These are phyloP conservation scores for Penicillium oxalicum DNA, from an alignment of 2,329 filamentous ascomycete genomes.

Conservation along the genomic window DNA sequence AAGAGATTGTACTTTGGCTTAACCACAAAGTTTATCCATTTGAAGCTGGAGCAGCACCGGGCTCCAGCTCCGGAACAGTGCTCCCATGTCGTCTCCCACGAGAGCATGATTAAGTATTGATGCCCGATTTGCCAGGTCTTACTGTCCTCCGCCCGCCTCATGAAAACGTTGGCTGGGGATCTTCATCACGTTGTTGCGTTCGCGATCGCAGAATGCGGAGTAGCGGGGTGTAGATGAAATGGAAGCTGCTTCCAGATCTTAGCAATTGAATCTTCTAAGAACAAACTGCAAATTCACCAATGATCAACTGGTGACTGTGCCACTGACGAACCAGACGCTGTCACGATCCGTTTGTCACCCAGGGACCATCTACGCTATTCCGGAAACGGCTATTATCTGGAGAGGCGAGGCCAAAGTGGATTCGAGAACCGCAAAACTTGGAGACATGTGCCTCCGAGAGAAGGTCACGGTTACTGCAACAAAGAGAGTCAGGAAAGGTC, in stretches of 20 bases:
- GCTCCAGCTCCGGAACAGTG: too few species aligned
- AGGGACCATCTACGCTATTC: constrained; percentile 14
- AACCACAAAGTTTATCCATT: too few species aligned
- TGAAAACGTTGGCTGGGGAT: too few species aligned
- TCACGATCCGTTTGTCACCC: neutral
- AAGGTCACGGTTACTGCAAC: neutral
- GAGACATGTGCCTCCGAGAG: neutral
- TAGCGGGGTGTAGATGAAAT: constrained; percentile 3
- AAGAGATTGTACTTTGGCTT: too few species aligned
- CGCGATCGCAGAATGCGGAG: constrained; percentile 1
- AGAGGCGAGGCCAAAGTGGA: constrained; percentile 13
- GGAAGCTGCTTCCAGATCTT: constrained; percentile 2
- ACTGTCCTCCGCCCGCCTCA: too few species aligned
- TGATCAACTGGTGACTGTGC: constrained; percentile 2
- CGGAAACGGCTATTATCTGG: constrained; percentile 18
- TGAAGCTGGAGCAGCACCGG: too few species aligned
- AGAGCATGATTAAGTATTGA: too few species aligned
- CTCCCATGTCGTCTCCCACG: too few species aligned
- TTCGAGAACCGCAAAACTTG: constrained; percentile 1
- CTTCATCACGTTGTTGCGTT: too few species aligned
- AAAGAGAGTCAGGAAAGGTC: neutral
- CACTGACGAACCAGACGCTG: constrained; percentile 14
- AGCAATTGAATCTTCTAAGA: constrained; percentile 15
- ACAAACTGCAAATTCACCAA: constrained; percentile 1
- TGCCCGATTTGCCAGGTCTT: too few species aligned